Evolutionary conservation across 805 yeast species (phyloP).

Genomic region (Wickerhamiella bombiphila): DNA sequence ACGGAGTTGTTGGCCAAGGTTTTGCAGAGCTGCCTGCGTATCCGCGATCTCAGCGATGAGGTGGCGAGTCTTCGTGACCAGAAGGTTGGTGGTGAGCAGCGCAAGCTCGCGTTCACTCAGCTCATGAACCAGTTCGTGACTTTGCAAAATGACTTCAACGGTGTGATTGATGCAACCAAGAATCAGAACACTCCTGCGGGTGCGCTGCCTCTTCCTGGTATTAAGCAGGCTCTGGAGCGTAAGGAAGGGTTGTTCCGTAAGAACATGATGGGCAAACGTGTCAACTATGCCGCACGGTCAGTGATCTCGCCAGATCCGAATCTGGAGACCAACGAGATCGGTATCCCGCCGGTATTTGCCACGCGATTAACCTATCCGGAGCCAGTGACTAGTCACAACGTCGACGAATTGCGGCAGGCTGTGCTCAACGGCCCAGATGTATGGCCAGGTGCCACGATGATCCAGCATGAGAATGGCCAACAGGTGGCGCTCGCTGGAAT

Average conservation of each 20-base stretch:
- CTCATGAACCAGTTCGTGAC: constrained; percentile 93
- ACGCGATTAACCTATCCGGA: constrained; percentile 92
- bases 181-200: constrained; percentile 59
- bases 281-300: constrained; percentile 96
- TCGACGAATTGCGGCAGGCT: constrained; percentile 79
- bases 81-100: constrained; percentile 45
- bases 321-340: constrained; percentile 93
- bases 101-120: constrained; percentile 67
- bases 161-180: constrained; percentile 82
- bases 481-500: constrained; percentile 70
- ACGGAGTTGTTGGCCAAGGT: constrained; percentile 75
- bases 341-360: constrained; percentile 98
- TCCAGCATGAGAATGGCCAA: constrained; percentile 90
- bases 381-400: constrained; percentile 88
- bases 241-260: constrained; percentile 97
- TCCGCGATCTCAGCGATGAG: constrained; percentile 81
- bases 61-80: constrained; percentile 48
- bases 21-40: constrained; percentile 61
- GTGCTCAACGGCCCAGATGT: constrained; percentile 94
- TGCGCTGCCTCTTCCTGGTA: constrained; percentile 77
- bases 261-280: constrained; percentile 99
- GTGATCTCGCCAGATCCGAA: constrained; percentile 99
- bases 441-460: constrained; percentile 98
- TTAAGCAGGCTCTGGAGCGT: constrained; percentile 94
- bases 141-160: constrained; percentile 87